phyloP scores from a whole-genome alignment of 78 protist species.

The Dictyostelium intermedium region DNA sequence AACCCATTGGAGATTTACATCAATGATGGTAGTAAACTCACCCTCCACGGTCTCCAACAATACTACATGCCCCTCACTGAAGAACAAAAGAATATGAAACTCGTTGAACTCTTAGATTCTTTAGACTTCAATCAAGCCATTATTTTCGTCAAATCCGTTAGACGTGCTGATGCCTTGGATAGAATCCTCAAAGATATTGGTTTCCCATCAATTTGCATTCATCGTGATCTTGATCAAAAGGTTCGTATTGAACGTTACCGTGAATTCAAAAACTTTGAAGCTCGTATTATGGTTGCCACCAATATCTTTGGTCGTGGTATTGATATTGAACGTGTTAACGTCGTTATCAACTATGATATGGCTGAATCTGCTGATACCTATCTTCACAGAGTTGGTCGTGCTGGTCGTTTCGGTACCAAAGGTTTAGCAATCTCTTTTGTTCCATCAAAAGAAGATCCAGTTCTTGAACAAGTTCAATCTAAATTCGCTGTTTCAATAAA shows the following conservation, averaged over 20 bases:
- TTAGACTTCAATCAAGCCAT: conserved; percentile 98
- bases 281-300: conserved; percentile 98
- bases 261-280: conserved; percentile 96
- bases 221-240: conserved; percentile 89
- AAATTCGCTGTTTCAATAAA: conserved; percentile 95
- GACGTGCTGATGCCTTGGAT: conserved; percentile 89
- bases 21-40: conserved; percentile 96
- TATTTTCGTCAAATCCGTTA: conserved; percentile 94
- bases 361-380: conserved; percentile 95
- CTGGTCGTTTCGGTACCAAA: conserved; percentile 99
- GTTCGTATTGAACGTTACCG: conserved; percentile 88
- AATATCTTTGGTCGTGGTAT: conserved; percentile 99
- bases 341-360: conserved; percentile 99
- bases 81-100: conserved; percentile 94
- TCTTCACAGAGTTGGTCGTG: conserved; percentile 99
- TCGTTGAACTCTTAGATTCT: conserved; percentile 96
- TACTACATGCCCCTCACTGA: conserved; percentile 95
- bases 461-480: conserved; percentile 93
- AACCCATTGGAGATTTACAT: conserved; percentile 95
- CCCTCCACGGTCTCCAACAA: conserved; percentile 98
- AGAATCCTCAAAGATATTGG: conserved; percentile 85
- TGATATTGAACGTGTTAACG: conserved; percentile 98
- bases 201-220: conserved; percentile 97
- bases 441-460: conserved; percentile 86
- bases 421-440: conserved; percentile 99